phyloP scores from a whole-genome alignment of 2,329 filamentous ascomycete species.

The Uncinocarpus reesii region DNA sequence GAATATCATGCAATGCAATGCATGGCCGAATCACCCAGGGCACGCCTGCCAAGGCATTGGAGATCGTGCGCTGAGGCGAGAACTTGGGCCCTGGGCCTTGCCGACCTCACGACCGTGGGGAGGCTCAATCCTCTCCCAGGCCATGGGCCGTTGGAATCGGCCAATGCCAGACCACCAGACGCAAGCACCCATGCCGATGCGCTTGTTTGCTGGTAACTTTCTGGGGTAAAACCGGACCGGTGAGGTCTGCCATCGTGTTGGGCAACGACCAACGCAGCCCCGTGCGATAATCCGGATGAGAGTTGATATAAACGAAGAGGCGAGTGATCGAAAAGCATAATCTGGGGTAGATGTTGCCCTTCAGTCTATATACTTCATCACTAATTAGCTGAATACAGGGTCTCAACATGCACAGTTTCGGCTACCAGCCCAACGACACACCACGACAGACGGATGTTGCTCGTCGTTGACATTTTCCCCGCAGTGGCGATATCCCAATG shows the following conservation, averaged over 20 bases:
- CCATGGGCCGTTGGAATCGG: not conserved
- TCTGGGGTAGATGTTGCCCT: not conserved
- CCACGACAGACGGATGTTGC: not conserved
- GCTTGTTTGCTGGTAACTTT: no score
- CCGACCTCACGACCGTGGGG: no score
- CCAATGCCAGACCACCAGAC: no score
- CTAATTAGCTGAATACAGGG: no score
- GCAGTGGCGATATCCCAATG: conserved; percentile 4
- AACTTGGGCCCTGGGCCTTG: not conserved
- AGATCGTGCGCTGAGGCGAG: not conserved
- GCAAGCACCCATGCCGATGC: no score
- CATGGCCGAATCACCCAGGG: not conserved
- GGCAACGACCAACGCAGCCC: not conserved
- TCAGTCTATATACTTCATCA: no score
- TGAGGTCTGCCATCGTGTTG: not conserved
- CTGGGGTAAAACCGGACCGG: no score
- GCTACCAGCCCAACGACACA: not conserved
- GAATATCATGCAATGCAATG: conserved; percentile 1
- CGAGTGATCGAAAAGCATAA: not conserved
- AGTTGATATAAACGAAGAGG: not conserved
- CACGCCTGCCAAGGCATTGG: not conserved
- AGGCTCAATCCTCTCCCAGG: not conserved
- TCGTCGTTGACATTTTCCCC: not conserved
- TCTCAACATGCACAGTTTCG: not conserved
- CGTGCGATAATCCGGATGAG: not conserved